phyloP scores from a whole-genome alignment of 1,284 basidiomycete genomes.

The Ceratobasidium sp. region DNA sequence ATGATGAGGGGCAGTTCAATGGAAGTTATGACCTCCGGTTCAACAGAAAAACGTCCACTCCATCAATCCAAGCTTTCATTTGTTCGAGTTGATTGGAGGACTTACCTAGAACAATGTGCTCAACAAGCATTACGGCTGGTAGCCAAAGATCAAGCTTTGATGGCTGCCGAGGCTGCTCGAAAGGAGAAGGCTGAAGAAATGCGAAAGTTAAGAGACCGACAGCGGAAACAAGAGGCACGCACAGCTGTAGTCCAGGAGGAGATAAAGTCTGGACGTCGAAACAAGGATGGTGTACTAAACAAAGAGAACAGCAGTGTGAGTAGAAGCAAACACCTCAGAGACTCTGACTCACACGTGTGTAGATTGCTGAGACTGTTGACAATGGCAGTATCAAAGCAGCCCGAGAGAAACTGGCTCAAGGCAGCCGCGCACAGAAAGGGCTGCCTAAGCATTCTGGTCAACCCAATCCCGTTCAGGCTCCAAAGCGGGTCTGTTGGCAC shows the following conservation, averaged over 20 bases:
- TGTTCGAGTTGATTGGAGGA: not conserved
- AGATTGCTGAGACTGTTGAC: not conserved
- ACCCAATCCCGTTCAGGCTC: not conserved
- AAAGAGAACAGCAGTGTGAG: not conserved
- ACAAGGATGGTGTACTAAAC: not conserved
- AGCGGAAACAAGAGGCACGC: not conserved
- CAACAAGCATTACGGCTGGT: not conserved
- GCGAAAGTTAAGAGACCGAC: not conserved
- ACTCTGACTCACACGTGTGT: not conserved
- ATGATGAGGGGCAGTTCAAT: not conserved
- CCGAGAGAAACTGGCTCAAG: not conserved
- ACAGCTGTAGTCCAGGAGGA: not conserved
- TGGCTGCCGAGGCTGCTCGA: not conserved
- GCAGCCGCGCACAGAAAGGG: not conserved
- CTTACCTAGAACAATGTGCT: not conserved
- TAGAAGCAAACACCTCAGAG: no score
- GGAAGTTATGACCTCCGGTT: not conserved
- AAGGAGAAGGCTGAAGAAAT: not conserved
- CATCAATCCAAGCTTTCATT: conserved; percentile 1
- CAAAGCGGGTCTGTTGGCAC: not conserved
- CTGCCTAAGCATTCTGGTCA: not conserved
- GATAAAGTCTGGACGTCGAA: not conserved
- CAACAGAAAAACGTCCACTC: not conserved
- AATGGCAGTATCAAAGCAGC: not conserved
- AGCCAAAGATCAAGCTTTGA: not conserved